Evolutionary conservation across 257 asterid species (phyloP), one percentile per base, ranked within the genome.

Genomic region (Schizonepeta tenuifolia): DNA sequence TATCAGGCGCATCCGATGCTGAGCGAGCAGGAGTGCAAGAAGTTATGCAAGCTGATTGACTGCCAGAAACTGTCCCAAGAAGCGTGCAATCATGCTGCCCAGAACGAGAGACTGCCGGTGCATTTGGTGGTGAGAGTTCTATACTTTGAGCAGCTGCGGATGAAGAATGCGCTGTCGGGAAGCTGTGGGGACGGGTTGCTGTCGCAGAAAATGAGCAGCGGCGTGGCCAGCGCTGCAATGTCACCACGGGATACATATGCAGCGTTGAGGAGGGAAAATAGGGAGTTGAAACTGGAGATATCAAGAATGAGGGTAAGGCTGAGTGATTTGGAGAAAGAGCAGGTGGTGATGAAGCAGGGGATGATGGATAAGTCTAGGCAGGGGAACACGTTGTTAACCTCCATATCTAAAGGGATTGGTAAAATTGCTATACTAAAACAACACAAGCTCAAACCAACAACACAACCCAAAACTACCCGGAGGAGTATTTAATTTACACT

Each of bases 1-100:
- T 1, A 54, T 47, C 2, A 89, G 93, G 86, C 89, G 0, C 96
- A 89, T 70, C 85, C 87, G 1, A 65, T 64, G 84, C 78, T 89
- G 67, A 80, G 38, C 14, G 92, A 89, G 59, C 71, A 78, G 4
- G 93, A 87, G 38, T 71, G 87, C 70, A 85, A 78, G 77, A 87
- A 78, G 80, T 74, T 87, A n/a, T 83, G 91, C 86, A 82, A 82
- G 80, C 72, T 79, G 17, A 80, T 89, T 38, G 91, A 85, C 83
- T 83, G 89, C 73, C 87, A 87, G 61, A 89, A 86, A 76, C 89
- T 89, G 9, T 89, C 90, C 17, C 82, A 83, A 77, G 93, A 89
- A 65, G 96, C 90, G 1, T 83, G 89, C 86, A 85, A 82, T 26
- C 93, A 89, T 50, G 93, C 96, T 33, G 89, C 93, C 21, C 93